phyloP scores from a whole-genome alignment of 31 red algal species.

The Pterothamnion heteromorphum region DNA sequence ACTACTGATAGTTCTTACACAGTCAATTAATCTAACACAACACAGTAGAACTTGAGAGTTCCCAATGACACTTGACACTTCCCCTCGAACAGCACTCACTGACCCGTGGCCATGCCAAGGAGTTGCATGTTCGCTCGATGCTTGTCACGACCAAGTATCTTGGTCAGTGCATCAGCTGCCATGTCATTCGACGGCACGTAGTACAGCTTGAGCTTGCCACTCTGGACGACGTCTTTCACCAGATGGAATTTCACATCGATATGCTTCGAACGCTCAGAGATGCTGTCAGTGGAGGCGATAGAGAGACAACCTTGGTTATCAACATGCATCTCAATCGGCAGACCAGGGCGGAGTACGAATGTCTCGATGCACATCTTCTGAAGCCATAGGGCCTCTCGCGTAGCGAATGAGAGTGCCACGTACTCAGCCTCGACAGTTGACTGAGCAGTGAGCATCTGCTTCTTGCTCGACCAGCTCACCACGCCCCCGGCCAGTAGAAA shows the following conservation, averaged over 20 bases:
- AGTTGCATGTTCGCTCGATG: not conserved
- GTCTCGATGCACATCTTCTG: not conserved
- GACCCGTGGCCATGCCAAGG: not conserved
- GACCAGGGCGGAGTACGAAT: not conserved
- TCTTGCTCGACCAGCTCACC: constrained; percentile 46
- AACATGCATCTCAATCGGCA: not conserved
- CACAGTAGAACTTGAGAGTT: too few relatives aligned
- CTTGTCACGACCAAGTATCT: not conserved
- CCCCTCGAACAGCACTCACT: constrained; percentile 20
- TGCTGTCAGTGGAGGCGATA: not conserved
- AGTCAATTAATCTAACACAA: too few relatives aligned
- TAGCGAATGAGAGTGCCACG: constrained; percentile 41
- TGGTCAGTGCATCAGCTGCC: constrained; percentile 30
- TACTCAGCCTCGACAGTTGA: constrained; percentile 52
- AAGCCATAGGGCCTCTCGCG: constrained; percentile 34
- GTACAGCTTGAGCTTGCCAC: not conserved
- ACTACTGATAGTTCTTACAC: too few relatives aligned
- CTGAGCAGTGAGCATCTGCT: constrained; percentile 36
- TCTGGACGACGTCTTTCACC: not conserved
- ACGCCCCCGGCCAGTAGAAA: constrained; percentile 19
- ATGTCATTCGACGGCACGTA: not conserved
- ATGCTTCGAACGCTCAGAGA: constrained; percentile 25
- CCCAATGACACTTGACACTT: too few relatives aligned
- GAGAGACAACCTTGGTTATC: constrained; percentile 22
- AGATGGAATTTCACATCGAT: constrained; percentile 45